Base-by-base conservation (phyloP, 108 stramenopile species). In the Cyclotella choctawhatcheeana region DNA sequence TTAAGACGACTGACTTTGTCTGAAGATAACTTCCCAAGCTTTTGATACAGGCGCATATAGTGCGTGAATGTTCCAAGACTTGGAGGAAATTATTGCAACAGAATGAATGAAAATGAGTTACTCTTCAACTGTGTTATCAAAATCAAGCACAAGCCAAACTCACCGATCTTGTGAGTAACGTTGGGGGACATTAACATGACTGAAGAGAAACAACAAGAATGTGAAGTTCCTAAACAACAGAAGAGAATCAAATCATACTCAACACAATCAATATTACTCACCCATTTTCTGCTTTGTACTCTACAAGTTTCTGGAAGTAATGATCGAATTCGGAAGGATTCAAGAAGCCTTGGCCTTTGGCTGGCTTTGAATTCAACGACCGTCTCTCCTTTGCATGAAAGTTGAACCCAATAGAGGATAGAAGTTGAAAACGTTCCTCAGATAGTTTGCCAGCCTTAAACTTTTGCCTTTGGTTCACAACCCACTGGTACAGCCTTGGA, bases 41-140 rank as follows among this genome's bases (percentile, higher is more conserved):
- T 67, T 2, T 54, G 18, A 27, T 67, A 67, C 17, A 47, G 22
- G 20, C 70, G 26, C 63, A 64, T 64, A 54, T 48, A 71, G 50
- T 63, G 63, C 31, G 16, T 18, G 17, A 64, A 71, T n/a, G 61
- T 18, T 1, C 70, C 63, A 16, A 71, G 63, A 22, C 70, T 71
- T 24, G 50, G 1, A 0, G 30, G 13, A 61, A 20, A 6, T 1
- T 43, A 20, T 24, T 16, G 14, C 30, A 32, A 16, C 29, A 58
- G 3, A 58, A 44, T 5, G 43, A 34, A 43, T 25, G 33, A 14
- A 33, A 56, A 27, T 56, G 5, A 6, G 55, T 10, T 22, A 2
- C 27, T 4, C 13, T 31, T 6, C 27, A 30, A 30, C 4, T 3
- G n/a, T n/a, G n/a, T 52, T 22, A 22, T 29, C 2, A 3, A 8